Base-by-base conservation (phyloP, 129 eudicot species). In the Cynara cardunculus region DNA sequence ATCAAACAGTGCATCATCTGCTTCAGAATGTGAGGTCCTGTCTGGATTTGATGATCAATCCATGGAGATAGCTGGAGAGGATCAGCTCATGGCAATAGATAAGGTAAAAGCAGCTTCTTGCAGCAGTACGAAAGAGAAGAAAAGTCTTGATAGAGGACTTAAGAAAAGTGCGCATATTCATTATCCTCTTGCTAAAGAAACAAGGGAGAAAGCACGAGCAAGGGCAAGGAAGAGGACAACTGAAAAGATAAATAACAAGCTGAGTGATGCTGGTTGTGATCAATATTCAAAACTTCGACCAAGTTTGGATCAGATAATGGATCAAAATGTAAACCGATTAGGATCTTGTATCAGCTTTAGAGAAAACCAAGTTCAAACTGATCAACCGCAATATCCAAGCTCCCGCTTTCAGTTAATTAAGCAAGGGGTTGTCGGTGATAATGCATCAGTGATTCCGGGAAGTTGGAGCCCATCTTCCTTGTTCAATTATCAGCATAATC, bases 221-320 rank as follows among this genome's bases (percentile, higher is more conserved):
- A 84, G 90, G 81, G 98, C 97, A 37, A 86, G 96, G 77, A 90
- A 90, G 71, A 83, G 98, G 82, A 88, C 98, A 26, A 77, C 67
- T 11, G 90, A 89, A 75, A 91, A 86, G 75, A 87, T 25, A 73
- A 84, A 34, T 46, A 13, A 76, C 30, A 68, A 74, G 59, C 76
- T 82, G n/a, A 84, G 69, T 71, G 4, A 24, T 49, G 68, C 21
- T 35, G 49, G 49, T 5, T 39, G 25, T 46, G 39, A 68, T 65
- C 83, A 79, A 7, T 75, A 64, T 35, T 65, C 76, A 16, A 84
- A 73, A 66, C 22, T 73, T 68, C 32, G n/a, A 69, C 62, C 81
- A 16, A 21, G 28, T 69, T 67, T 70, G 30, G 81, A 80, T 69
- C 81, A 70, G 59, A 78, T 72, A 31, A 75, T 62, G 35, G 81